A percentile compares a stretch with the other conserved stretches of the same genome.
phyloP scores from a whole-genome alignment of 2,329 filamentous ascomycete species.

The Colletotrichum cereale region DNA sequence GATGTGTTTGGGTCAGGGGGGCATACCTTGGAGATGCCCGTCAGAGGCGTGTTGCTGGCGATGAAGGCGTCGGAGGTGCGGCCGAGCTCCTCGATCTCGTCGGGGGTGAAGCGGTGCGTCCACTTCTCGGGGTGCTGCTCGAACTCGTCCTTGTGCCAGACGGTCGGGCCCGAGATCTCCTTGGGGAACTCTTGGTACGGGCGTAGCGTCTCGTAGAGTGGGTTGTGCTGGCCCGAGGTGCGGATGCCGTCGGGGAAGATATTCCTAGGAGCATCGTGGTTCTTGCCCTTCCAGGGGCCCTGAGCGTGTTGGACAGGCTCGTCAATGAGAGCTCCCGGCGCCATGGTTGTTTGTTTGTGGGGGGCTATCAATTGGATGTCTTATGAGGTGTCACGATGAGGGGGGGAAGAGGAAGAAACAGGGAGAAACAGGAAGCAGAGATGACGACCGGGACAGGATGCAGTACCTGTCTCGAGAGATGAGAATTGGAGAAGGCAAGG shows the following conservation, averaged over 20 bases:
- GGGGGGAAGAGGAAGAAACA: neutral
- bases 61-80: conserved; percentile 77
- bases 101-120: conserved; percentile 76
- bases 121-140: conserved; percentile 73
- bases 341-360: conserved; percentile 32
- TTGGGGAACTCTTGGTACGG: conserved; percentile 79
- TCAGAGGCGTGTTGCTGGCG: conserved; percentile 72
- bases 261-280: conserved; percentile 50
- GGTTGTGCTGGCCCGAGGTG: conserved; percentile 78
- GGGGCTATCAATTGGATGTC: conserved; percentile 15
- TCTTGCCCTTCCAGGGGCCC: conserved; percentile 44
- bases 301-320: conserved; percentile 32
- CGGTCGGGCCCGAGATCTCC: conserved; percentile 77
- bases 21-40: conserved; percentile 66
- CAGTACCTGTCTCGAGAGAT: neutral
- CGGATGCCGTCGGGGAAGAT: conserved; percentile 63
- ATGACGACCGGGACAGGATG: neutral
- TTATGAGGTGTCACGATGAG: neutral
- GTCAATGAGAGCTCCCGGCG: conserved; percentile 42
- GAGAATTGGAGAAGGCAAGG: conserved; percentile 6
- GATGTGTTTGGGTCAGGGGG: neutral
- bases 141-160: conserved; percentile 79
- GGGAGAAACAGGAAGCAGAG: neutral
- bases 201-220: conserved; percentile 73
- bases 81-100: conserved; percentile 77